Conservation (phyloP, 169 alveolate species). For the Cryptosporidium andersoni region DNA sequence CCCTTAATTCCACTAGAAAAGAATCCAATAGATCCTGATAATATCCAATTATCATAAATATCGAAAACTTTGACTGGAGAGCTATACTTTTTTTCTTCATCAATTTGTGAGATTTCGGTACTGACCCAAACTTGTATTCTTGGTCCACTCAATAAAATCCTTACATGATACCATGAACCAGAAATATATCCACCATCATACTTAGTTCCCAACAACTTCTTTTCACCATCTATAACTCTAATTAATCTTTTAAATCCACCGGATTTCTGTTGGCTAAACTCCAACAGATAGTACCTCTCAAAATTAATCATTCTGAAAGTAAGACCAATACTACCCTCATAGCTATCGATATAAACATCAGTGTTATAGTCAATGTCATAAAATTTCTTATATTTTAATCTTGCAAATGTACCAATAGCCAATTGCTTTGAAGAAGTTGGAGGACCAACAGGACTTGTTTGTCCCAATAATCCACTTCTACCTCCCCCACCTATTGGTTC, state of each 20-base stretch:
- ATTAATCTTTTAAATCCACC: slow-evolving; percentile 85
- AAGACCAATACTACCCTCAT: slow-evolving; percentile 80
- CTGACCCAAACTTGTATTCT: slow-evolving; percentile 67
- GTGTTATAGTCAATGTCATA: slow-evolving; percentile 77
- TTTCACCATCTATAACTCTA: slow-evolving; percentile 83
- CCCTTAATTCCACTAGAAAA: slow-evolving; percentile 60
- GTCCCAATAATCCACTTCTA: slow-evolving; percentile 70
- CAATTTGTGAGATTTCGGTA: slow-evolving; percentile 11
- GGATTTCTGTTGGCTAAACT: slow-evolving; percentile 74
- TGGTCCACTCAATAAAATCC: slow-evolving; percentile 71
- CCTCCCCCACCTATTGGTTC: slow-evolving; percentile 71
- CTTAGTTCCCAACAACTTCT: slow-evolving; percentile 83
- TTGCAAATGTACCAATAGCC: slow-evolving; percentile 77
- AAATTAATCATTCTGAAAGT: slow-evolving; percentile 80
- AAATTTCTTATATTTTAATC: slow-evolving; percentile 76
- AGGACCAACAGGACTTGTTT: slow-evolving; percentile 68
- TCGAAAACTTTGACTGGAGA: slow-evolving; percentile 64
- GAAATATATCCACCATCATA: slow-evolving; percentile 77
- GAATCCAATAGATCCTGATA: slow-evolving; percentile 66
- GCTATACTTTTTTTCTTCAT: slow-evolving; percentile 10
- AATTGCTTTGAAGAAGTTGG: slow-evolving; percentile 19
- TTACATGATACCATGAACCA: slow-evolving; percentile 81
- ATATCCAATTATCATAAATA: slow-evolving; percentile 32
- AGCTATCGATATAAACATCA: slow-evolving; percentile 76
- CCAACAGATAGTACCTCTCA: slow-evolving; percentile 79